These are phyloP conservation scores for Cyberlindnera nakhonratchasimensis DNA, from an alignment of 805 yeast species.

Conservation along the genomic window DNA sequence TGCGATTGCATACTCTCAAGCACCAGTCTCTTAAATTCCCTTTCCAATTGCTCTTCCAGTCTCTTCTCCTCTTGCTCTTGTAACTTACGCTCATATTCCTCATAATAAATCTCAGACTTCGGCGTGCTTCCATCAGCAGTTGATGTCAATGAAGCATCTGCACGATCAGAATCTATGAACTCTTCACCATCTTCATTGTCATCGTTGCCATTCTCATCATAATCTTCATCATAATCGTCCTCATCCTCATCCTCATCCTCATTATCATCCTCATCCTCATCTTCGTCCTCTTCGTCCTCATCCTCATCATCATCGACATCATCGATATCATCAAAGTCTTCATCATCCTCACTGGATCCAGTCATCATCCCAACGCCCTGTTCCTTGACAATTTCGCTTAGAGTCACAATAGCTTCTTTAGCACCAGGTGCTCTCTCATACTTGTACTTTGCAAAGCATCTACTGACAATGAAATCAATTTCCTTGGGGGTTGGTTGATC, in stretches of 20 bases:
- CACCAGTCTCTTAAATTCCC: conserved; percentile 51
- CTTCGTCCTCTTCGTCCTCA: conserved; percentile 19
- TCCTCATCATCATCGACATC: conserved; percentile 20
- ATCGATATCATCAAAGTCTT: conserved; percentile 19
- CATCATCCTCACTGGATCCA: conserved; percentile 15
- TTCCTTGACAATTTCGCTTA: conserved; percentile 33
- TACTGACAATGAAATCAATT: conserved; percentile 48
- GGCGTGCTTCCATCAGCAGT: conserved; percentile 28
- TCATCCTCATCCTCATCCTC: conserved; percentile 19
- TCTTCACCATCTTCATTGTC: conserved; percentile 24
- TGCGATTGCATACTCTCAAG: conserved; percentile 44
- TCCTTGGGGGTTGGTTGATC: conserved; percentile 61
- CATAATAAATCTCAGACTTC: conserved; percentile 33
- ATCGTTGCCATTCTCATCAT: conserved; percentile 15
- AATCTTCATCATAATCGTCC: conserved; percentile 19
- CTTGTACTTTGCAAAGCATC: conserved; percentile 37
- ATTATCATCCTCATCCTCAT: conserved; percentile 16
- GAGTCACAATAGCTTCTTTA: conserved; percentile 40
- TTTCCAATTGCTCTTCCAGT: conserved; percentile 51
- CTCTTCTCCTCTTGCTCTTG: conserved; percentile 40
- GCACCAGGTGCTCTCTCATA: conserved; percentile 36
- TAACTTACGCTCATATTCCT: conserved; percentile 37
- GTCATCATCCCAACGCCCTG: conserved; percentile 8
- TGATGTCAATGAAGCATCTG: not conserved
- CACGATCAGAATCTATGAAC: too few relatives aligned